Evolutionary conservation across 1,284 basidiomycete genomes (phyloP).

Genomic region (Apiotrichum akiyoshidainum): DNA sequence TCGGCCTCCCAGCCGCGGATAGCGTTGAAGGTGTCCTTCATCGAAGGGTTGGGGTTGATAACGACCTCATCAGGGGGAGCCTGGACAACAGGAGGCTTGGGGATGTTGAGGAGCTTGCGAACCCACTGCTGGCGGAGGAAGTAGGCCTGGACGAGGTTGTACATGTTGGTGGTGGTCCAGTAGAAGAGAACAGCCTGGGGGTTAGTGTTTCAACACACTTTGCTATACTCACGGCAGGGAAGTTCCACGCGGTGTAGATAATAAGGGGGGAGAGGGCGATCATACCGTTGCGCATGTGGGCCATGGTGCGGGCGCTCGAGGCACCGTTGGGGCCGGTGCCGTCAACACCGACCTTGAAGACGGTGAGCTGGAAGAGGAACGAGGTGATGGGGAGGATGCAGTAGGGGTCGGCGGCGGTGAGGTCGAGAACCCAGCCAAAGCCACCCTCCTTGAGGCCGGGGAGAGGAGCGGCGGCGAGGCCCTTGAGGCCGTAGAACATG

Average conservation of each 20-base stretch:
- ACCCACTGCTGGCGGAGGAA: conserved; percentile 44
- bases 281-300: conserved; percentile 70
- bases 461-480: conserved; percentile 68
- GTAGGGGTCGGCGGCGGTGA: conserved; percentile 75
- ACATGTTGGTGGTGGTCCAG: conserved; percentile 57
- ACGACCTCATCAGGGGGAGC: conserved; percentile 23
- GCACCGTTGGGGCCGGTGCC: conserved; percentile 52
- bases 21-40: conserved; percentile 14
- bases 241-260: conserved; percentile 61
- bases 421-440: conserved; percentile 68
- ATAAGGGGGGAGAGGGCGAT: conserved; percentile 61
- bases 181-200: conserved; percentile 55
- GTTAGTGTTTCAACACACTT: neutral
- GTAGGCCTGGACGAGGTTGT: conserved; percentile 55
- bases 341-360: conserved; percentile 62
- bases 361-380: conserved; percentile 64
- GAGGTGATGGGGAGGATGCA: conserved; percentile 69
- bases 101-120: conserved; percentile 45
- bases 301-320: conserved; percentile 48
- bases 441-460: conserved; percentile 75
- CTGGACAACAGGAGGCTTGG: conserved; percentile 27
- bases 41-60: conserved; percentile 19
- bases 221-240: conserved; percentile 50
- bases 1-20: conserved; percentile 1
- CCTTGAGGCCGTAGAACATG: conserved; percentile 78